Evolutionary conservation across 371 early-diverging fungal species (phyloP), one percentile per base, ranked within the genome.

Genomic region (Chytridium lagenaria): DNA sequence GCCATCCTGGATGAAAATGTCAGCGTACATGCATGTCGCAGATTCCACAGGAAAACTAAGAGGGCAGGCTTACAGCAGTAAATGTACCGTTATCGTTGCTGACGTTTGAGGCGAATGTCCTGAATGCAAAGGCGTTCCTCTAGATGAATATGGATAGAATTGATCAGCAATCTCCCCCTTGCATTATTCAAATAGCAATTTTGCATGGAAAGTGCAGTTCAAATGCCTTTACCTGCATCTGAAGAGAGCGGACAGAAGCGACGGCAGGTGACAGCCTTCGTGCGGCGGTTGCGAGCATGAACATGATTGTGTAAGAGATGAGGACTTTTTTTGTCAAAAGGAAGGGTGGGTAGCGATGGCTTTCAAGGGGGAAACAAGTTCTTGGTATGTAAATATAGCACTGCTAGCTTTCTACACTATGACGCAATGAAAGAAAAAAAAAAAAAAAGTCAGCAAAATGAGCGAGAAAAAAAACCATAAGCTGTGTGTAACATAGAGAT

Each of bases 1-100:
- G 23, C 82, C 84, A 36, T 83, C 80, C 84, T 80, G 66, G 22
- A 31, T 34, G 65, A 61, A 26, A 38, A 38, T 59, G 19, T 38
- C 22, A 16, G 7, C 0, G 1, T 23, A 55, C 57, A 15, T 38
- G 59, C 64, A 64, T 50, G 5, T n/a, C n/a, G n/a, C n/a, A n/a
- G n/a, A n/a, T n/a, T n/a, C n/a, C n/a, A n/a, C n/a, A n/a, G n/a
- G n/a, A n/a, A n/a, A n/a, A n/a, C n/a, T n/a, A n/a, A n/a, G n/a
- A n/a, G n/a, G 5, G 55, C n/a, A 52, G 55, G 23, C 71, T 22
- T 38, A 36, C 65, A 16, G 68, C 28, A 23, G 71, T 65, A 15
- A 65, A 63, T 1, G 71, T 71, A 30, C 71, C 71, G 49, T 63
- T 63, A 7, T 63, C 71, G 51, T 37, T 50, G 36, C 59, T 59